Evolutionary conservation across 1,284 basidiomycete genomes (phyloP).

Genomic region (Apiotrichum mycotoxinovorans): DNA sequence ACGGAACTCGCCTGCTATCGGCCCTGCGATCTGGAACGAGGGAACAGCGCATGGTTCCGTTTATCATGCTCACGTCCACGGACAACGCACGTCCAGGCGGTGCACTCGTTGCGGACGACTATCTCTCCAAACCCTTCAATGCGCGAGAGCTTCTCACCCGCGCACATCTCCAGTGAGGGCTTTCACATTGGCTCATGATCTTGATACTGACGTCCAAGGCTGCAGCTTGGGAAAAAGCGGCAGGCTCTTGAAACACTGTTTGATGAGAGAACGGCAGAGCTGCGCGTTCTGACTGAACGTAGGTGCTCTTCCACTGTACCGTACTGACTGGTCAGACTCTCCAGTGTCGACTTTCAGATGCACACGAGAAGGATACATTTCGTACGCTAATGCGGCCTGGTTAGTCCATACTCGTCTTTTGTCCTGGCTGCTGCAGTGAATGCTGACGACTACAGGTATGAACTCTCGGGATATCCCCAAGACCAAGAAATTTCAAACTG

Average conservation of each 20-base stretch:
- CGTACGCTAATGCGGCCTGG: too few species aligned
- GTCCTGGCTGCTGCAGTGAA: too few species aligned
- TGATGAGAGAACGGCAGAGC: constrained; percentile 29
- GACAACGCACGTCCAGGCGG: constrained; percentile 31
- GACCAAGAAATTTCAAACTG: too few species aligned
- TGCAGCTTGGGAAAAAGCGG: constrained; percentile 43
- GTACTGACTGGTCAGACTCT: background rate
- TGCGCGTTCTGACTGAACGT: background rate
- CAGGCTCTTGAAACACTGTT: constrained; percentile 39
- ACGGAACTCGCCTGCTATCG: constrained; percentile 22
- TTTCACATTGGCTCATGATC: too few species aligned
- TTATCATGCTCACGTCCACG: constrained; percentile 43
- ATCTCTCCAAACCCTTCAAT: constrained; percentile 45
- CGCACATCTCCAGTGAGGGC: constrained; percentile 31
- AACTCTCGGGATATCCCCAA: too few species aligned
- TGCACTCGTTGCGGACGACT: constrained; percentile 45
- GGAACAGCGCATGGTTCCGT: constrained; percentile 27
- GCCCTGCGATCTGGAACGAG: constrained; percentile 23
- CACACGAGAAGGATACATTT: too few species aligned
- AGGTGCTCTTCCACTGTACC: constrained; percentile 18
- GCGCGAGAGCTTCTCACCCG: constrained; percentile 51
- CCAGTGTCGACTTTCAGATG: too few species aligned
- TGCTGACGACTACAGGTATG: too few species aligned
- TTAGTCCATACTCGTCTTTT: too few species aligned
- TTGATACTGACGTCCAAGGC: background rate